A percentile compares a stretch with the other conserved stretches of the same genome.
Conservation (phyloP, 441 rosid genomes). For the Pelargonium australe region DNA sequence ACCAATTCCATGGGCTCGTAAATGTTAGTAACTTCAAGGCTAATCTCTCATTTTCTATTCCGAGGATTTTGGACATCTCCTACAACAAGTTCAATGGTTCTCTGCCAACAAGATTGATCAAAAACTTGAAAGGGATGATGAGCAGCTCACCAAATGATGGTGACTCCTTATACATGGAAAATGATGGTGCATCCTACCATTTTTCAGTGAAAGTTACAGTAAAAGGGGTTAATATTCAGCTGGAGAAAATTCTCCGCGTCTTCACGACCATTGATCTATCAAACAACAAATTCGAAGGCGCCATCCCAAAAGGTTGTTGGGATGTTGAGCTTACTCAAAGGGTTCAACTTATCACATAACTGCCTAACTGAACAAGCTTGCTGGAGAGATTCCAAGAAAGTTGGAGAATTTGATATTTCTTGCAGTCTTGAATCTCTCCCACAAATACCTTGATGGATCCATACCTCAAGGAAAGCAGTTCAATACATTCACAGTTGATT, state of each 20-base stretch:
- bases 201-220: not conserved
- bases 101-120: not conserved
- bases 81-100: not conserved
- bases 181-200: not conserved
- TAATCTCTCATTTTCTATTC: slow-evolving; percentile 7
- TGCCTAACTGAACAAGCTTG: slow-evolving; percentile 18
- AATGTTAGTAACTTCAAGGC: slow-evolving; percentile 2
- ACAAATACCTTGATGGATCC: slow-evolving; percentile 19
- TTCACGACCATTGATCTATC: not conserved
- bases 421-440: slow-evolving; percentile 13
- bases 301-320: slow-evolving; percentile 16
- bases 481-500: slow-evolving; percentile 10
- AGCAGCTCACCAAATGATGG: not conserved
- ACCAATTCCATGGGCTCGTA: slow-evolving; percentile 15
- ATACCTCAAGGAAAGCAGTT: slow-evolving; percentile 23
- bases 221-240: not conserved
- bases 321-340: slow-evolving; percentile 13
- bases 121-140: not conserved
- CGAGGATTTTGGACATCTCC: not conserved
- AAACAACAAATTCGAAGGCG: slow-evolving; percentile 12
- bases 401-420: slow-evolving; percentile 20
- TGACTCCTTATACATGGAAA: not conserved
- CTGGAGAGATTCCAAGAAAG: slow-evolving; percentile 21
- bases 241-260: not conserved
- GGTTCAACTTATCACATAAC: slow-evolving; percentile 27